Base-by-base conservation (phyloP, 257 asterid species). In the Jacaranda copaia region DNA sequence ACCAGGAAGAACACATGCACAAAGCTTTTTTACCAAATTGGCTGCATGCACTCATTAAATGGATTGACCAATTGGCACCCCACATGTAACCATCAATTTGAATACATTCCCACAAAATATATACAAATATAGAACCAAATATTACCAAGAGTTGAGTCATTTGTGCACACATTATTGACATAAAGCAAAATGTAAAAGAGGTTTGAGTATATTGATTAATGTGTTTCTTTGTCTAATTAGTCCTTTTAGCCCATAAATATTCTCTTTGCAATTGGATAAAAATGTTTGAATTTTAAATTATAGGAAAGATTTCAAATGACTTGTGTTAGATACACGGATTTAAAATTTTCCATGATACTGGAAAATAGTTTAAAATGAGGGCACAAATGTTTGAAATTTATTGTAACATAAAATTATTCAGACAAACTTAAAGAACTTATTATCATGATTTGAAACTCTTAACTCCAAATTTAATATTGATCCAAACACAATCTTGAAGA, bases 1-100 rank as follows among this genome's bases (percentile, higher is more conserved):
- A 81, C 87, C 78, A 68, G 55, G 35, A 57, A 78, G 52, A 20
- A 38, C 43, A 63, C 64, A 62, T 74, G 51, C 56, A 56, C 57
- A 16, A 16, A 43, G 6, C 8, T 0, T 6, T 19, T 61, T 32
- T 4, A 38, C 32, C 51, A 13, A 3, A 40, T 40, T 59, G 39
- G 40, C 11, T 25, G 38, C 36, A 20, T 60, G 16, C 43, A 25
- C 19, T 12, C 62, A 35, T 69, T 51, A 35, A 9, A 36, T 70
- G 65, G 40, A 39, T 57, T 49, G 46, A 19, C 58, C 32, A 15
- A 6, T 63, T 11, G 10, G 32, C 32, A 25, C 2, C 32, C 32
- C 32, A 60, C 46, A 52, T 36, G 36, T 74, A n/a, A 74, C 40
- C 40, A 61, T 36, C 53, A 15, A 46, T 3, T n/a, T 73, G 6